Evolutionary conservation across 2,329 filamentous ascomycete genomes (phyloP).

Genomic region (Ophiostoma piceae): DNA sequence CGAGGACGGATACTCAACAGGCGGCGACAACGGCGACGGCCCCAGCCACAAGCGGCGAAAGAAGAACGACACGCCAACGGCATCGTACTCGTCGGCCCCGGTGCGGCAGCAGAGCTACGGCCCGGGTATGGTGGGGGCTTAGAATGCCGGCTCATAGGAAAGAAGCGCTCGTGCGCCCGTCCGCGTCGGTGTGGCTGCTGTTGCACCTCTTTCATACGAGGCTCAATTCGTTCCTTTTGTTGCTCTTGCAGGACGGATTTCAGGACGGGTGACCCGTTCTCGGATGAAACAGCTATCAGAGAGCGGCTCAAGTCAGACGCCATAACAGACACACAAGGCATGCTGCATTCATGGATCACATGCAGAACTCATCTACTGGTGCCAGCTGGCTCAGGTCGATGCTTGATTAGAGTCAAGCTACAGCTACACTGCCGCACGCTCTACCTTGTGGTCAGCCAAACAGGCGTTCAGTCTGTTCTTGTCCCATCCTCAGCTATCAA

Average conservation of each 20-base stretch:
- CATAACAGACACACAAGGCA: background rate
- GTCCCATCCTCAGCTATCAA: too few relatives aligned
- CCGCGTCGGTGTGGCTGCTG: background rate
- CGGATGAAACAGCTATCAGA: background rate
- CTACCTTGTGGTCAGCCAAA: too few relatives aligned
- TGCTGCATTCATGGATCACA: too few relatives aligned
- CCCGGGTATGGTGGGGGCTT: slow-evolving; percentile 55
- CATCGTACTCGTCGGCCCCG: slow-evolving; percentile 40
- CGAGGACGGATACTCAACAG: slow-evolving; percentile 60
- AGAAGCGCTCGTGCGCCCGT: background rate
- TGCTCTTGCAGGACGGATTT: background rate
- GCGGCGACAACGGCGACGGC: slow-evolving; percentile 64
- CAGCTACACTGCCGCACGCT: background rate
- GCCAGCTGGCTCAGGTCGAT: too few relatives aligned
- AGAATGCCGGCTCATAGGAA: slow-evolving; percentile 25
- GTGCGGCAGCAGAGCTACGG: slow-evolving; percentile 52
- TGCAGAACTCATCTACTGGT: background rate
- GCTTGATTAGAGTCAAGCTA: background rate
- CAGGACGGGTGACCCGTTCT: background rate
- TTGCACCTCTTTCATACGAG: background rate
- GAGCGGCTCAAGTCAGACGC: background rate
- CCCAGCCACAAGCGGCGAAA: slow-evolving; percentile 57
- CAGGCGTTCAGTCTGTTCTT: too few relatives aligned
- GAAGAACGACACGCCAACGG: slow-evolving; percentile 47
- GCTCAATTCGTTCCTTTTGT: background rate